Percentiles rank a stretch among this genome's conserved stretches.
Conservation (phyloP, 2,329 filamentous ascomycete genomes). For the Botrytis medusae region DNA sequence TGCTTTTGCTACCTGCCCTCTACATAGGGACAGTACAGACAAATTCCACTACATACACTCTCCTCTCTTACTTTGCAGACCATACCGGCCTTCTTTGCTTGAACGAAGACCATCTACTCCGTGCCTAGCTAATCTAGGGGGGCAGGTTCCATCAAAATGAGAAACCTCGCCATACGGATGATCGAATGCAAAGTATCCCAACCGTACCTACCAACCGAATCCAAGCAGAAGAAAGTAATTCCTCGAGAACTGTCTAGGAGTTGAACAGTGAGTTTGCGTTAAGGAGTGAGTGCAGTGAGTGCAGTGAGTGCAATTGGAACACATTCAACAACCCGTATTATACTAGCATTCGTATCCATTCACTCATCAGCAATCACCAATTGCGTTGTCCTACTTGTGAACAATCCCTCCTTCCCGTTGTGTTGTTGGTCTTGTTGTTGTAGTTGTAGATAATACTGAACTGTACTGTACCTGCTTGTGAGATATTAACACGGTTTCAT, state of each 20-base stretch:
- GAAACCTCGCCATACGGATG: not conserved
- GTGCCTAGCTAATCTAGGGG: not conserved
- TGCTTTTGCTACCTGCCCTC: no score
- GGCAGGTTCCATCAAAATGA: not conserved
- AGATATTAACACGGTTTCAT: constrained; percentile 23
- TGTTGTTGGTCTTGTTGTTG: not conserved
- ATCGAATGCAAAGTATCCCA: not conserved
- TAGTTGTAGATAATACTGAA: not conserved
- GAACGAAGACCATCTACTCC: not conserved
- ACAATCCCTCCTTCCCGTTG: not conserved
- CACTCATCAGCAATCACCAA: not conserved
- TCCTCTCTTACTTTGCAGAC: not conserved
- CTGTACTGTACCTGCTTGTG: not conserved
- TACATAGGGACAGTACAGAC: not conserved
- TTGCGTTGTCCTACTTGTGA: not conserved
- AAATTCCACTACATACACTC: not conserved
- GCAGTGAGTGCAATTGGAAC: not conserved
- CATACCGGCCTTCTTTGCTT: not conserved
- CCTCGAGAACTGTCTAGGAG: not conserved
- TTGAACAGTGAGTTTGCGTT: not conserved
- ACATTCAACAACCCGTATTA: not conserved
- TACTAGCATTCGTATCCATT: not conserved
- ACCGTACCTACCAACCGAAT: not conserved
- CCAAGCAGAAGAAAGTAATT: not conserved
- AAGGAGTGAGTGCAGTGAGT: not conserved